Evolutionary conservation across 139 green algal species (phyloP), one percentile per base, ranked within the genome.

Genomic region (Astrephomene gubernaculifera): DNA sequence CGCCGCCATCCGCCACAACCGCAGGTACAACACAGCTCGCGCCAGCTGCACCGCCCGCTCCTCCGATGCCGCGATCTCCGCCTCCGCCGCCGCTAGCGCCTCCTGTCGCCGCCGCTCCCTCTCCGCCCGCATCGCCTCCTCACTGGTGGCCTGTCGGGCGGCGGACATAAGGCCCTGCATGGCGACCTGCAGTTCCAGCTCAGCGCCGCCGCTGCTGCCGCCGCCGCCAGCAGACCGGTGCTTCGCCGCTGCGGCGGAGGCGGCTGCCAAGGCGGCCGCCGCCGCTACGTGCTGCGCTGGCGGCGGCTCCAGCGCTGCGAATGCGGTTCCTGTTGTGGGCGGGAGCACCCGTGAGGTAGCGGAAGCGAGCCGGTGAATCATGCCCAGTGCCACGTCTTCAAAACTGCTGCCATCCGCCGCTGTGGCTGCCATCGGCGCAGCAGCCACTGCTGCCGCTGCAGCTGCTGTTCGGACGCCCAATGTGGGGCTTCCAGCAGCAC

Each of bases 261-360:
- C 60, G 29, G 76, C 76, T 12, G 76, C 76, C 8, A 83, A 41
- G 17, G 76, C 76, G 39, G 60, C 76, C 29, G 76, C 76, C 4
- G 76, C 76, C 5, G 8, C 76, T 2, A 83, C 43, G 43, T 83
- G 76, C 61, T 83, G 39, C 29, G 76, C 76, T 3, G 76, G 76
- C 41, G 76, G 39, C 14, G 60, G 76, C 60, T 61, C 76, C 33
- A 83, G n/a, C n/a, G 64, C 57, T 0, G 60, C 31, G 60, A 49
- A 83, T 0, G 72, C 19, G 29, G 54, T 29, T 17, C 45, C 12
- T 21, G 33, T 5, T 21, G 3, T 14, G 8, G 38, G 38, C 14
- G 53, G 24, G 43, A 14, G 5, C 8, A 78, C n/a, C n/a, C n/a
- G n/a, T n/a, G 43, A 25, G 43, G 43, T 21, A 61, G 70, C 14